Evolutionary conservation across 2,329 filamentous ascomycete genomes (phyloP).

Genomic region (Arthroderma sp.): DNA sequence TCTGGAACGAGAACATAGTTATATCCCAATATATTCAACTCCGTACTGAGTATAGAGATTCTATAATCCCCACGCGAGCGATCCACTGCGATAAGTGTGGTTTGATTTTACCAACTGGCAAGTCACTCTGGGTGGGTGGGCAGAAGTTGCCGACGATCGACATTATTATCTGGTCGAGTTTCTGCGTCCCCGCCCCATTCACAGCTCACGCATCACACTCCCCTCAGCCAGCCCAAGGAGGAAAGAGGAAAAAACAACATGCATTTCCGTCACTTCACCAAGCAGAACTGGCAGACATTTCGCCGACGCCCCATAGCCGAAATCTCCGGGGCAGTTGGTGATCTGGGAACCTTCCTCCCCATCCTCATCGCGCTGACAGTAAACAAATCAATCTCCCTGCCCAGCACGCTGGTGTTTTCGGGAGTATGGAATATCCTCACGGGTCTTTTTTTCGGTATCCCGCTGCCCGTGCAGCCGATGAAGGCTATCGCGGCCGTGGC

Average conservation of each 20-base stretch:
- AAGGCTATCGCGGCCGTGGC: constrained; percentile 84
- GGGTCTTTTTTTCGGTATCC: constrained; percentile 72
- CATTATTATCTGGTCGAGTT: no score
- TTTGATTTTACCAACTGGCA: no score
- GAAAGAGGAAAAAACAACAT: constrained; percentile 3
- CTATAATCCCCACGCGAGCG: no score
- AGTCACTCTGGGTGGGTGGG: no score
- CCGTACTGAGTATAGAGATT: no score
- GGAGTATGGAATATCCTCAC: constrained; percentile 78
- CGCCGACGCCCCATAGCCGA: constrained; percentile 52
- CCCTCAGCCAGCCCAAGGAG: not conserved
- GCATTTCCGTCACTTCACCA: constrained; percentile 11
- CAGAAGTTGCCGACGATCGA: no score
- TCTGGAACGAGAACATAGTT: no score
- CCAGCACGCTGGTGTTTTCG: constrained; percentile 76
- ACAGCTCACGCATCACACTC: not conserved
- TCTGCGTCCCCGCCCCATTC: no score
- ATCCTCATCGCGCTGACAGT: constrained; percentile 76
- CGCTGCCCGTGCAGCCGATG: constrained; percentile 81
- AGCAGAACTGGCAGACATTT: constrained; percentile 46
- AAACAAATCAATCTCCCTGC: constrained; percentile 65
- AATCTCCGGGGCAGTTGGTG: constrained; percentile 77
- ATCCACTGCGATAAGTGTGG: no score
- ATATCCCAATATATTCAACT: no score
- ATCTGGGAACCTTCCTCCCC: constrained; percentile 79